These are phyloP conservation scores for Mycena vulgaris DNA, from an alignment of 768 basidiomycete species.

Conservation along the genomic window DNA sequence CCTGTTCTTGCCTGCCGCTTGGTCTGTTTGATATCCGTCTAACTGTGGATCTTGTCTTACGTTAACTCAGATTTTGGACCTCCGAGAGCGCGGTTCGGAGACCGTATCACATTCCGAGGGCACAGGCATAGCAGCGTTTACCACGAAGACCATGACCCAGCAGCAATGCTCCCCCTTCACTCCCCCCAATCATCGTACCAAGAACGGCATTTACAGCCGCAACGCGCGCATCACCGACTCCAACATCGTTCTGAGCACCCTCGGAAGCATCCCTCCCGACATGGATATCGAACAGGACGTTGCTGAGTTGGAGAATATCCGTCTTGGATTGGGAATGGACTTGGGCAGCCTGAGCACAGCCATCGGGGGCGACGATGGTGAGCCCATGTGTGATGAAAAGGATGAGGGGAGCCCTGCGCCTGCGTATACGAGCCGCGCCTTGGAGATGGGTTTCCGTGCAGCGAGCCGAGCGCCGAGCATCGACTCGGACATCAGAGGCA, in stretches of 20 bases:
- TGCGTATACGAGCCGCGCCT: conserved; percentile 57
- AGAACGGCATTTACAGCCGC: conserved; percentile 53
- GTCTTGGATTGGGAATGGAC: conserved; percentile 67
- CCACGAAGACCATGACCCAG: conserved; percentile 73
- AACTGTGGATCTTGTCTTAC: conserved; percentile 5
- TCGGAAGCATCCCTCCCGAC: conserved; percentile 72
- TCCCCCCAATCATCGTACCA: conserved; percentile 63
- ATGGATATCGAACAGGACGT: conserved; percentile 67
- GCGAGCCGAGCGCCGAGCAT: conserved; percentile 47
- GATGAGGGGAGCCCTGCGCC: conserved; percentile 69
- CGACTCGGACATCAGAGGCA: conserved; percentile 48
- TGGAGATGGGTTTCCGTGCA: conserved; percentile 65
- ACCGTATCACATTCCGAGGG: conserved; percentile 83
- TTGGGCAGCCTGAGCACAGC: conserved; percentile 66
- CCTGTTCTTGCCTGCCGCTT: conserved; percentile 86
- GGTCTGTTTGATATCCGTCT: conserved; percentile 52
- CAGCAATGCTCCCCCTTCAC: conserved; percentile 68
- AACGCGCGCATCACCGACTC: conserved; percentile 72
- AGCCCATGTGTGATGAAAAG: conserved; percentile 59
- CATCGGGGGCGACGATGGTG: conserved; percentile 67
- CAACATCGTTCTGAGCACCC: conserved; percentile 74
- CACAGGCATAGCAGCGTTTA: conserved; percentile 77
- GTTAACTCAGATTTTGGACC: conserved; percentile 76
- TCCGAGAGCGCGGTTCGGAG: conserved; percentile 86
- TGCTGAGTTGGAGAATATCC: conserved; percentile 72